A percentile compares a stretch with the other conserved stretches of the same genome.
phyloP scores from a whole-genome alignment of 345 rosid genomes.

The Brassica incana region DNA sequence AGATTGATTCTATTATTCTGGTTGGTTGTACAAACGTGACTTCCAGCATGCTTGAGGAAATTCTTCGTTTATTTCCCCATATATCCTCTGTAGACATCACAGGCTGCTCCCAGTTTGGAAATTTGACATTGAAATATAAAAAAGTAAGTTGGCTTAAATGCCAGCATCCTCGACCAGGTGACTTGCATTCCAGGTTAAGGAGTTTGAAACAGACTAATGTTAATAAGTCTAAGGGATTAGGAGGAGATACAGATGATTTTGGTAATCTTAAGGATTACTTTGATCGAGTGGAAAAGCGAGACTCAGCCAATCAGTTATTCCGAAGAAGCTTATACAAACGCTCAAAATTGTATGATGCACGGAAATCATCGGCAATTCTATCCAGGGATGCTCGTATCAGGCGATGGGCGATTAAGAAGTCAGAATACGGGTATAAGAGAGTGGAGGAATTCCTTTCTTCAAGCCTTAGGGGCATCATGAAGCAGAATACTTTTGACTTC shows the following conservation, averaged over 20 bases:
- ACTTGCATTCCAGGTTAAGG: slow-evolving; percentile 55
- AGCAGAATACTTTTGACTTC: slow-evolving; percentile 80
- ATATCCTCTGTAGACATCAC: slow-evolving; percentile 74
- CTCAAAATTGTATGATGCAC: slow-evolving; percentile 90
- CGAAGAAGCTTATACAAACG: slow-evolving; percentile 87
- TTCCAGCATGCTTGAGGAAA: slow-evolving; percentile 62
- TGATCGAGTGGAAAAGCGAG: slow-evolving; percentile 90
- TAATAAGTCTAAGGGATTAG: slow-evolving; percentile 48
- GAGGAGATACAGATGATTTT: slow-evolving; percentile 70
- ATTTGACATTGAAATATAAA: slow-evolving; percentile 55
- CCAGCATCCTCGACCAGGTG: slow-evolving; percentile 47
- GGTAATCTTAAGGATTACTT: slow-evolving; percentile 92
- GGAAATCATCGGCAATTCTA: slow-evolving; percentile 80
- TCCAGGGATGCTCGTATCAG: slow-evolving; percentile 97
- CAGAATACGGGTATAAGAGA: slow-evolving; percentile 79
- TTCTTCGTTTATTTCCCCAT: slow-evolving; percentile 59
- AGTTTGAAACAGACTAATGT: slow-evolving; percentile 64
- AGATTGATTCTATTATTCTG: slow-evolving; percentile 65
- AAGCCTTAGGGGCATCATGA: slow-evolving; percentile 91
- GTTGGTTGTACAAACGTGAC: slow-evolving; percentile 78
- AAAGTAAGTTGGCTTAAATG: slow-evolving; percentile 64
- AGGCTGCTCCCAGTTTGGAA: slow-evolving; percentile 84
- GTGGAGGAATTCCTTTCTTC: slow-evolving; percentile 91
- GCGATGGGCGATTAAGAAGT: slow-evolving; percentile 88
- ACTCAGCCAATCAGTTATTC: slow-evolving; percentile 81